A percentile compares a stretch with the other conserved stretches of the same genome.
Conservation (phyloP, 2,329 filamentous ascomycete species). For the Helotiales sp. region DNA sequence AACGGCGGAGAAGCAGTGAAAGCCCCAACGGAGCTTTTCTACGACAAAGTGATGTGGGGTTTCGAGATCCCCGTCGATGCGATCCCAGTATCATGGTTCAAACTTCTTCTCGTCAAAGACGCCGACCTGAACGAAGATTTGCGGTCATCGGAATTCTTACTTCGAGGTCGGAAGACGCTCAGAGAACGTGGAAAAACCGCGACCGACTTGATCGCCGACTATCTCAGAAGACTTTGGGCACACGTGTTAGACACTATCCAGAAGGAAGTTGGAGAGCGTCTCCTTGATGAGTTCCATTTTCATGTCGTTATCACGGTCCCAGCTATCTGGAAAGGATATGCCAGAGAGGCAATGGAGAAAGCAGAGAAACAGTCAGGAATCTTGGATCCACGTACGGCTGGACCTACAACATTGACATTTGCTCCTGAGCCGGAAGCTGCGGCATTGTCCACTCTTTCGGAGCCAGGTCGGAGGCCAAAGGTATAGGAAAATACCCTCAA, state of each 20-base stretch:
- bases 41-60: constrained; percentile 2
- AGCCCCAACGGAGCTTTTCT: constrained; percentile 2
- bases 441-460: background rate
- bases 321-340: constrained; percentile 10
- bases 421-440: constrained; percentile 7
- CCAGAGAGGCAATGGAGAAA: constrained; percentile 1
- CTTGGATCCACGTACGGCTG: background rate
- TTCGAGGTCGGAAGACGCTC: background rate
- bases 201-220: constrained; percentile 1
- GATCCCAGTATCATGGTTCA: constrained; percentile 1
- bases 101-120: constrained; percentile 5
- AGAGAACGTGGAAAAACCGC: constrained; percentile 2
- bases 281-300: constrained; percentile 1
- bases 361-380: background rate
- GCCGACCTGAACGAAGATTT: background rate
- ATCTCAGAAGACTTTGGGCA: constrained; percentile 4
- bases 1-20: background rate
- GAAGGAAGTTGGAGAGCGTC: background rate
- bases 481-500: background rate
- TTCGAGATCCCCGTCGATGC: constrained; percentile 2
- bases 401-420: background rate
- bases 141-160: background rate
- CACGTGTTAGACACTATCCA: background rate
- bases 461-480: background rate
- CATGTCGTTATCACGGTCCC: constrained; percentile 7